Evolutionary conservation across 1,139 yeast species (phyloP).

Genomic region (Maudiozyma humilis): DNA sequence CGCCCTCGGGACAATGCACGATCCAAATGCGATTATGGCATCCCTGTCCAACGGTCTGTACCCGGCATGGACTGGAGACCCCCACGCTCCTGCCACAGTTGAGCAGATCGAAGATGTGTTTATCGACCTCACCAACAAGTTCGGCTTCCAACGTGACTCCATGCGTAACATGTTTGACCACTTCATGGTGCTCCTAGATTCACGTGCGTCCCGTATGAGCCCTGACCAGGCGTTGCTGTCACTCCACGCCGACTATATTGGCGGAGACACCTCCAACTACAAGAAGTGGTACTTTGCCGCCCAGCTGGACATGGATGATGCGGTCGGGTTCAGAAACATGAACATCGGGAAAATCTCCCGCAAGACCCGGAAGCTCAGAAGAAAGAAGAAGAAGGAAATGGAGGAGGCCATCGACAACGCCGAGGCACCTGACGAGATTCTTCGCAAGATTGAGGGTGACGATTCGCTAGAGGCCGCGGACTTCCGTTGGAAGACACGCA

Average conservation of each 20-base stretch:
- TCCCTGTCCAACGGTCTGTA: conserved; percentile 65
- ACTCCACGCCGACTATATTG: conserved; percentile 93
- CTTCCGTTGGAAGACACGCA: conserved; percentile 71
- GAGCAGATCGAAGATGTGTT: conserved; percentile 90
- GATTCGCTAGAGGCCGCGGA: conserved; percentile 74
- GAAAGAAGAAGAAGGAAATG: conserved; percentile 54
- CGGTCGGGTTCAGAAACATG: conserved; percentile 72
- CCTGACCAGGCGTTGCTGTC: conserved; percentile 90
- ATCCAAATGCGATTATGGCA: conserved; percentile 53
- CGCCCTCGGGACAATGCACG: conserved; percentile 69
- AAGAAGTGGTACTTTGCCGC: conserved; percentile 96
- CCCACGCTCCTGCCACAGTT: conserved; percentile 70
- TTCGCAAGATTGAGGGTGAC: conserved; percentile 79
- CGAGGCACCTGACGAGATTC: conserved; percentile 39
- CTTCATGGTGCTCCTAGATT: conserved; percentile 86
- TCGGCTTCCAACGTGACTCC: conserved; percentile 96
- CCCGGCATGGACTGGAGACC: conserved; percentile 94
- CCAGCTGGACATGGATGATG: conserved; percentile 75
- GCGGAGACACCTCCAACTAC: conserved; percentile 86
- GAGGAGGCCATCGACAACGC: conserved; percentile 36
- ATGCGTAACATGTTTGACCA: conserved; percentile 96
- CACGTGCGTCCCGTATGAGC: conserved; percentile 93
- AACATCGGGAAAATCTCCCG: conserved; percentile 59
- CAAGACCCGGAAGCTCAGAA: conserved; percentile 46
- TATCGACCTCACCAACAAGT: conserved; percentile 78